Conservation (phyloP, 495 filamentous ascomycete genomes). For the Penicillium canescens region DNA sequence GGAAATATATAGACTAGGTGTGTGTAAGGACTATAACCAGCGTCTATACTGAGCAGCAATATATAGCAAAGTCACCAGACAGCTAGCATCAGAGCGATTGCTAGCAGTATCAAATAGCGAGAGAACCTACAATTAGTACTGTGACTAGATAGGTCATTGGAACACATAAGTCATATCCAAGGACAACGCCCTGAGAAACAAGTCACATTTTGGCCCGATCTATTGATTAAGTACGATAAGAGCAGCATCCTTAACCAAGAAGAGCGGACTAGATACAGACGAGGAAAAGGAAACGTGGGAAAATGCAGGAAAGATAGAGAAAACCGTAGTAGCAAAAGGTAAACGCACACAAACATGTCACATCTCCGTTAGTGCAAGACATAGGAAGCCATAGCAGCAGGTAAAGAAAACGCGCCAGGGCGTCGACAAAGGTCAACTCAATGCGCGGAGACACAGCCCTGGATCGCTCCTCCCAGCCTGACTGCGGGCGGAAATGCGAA, state of each 20-base stretch:
- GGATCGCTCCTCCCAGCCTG: constrained; percentile 11
- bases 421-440: constrained; percentile 12
- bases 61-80: too few species aligned
- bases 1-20: too few species aligned
- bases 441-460: constrained; percentile 13
- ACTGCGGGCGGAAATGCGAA: constrained; percentile 34
- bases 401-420: background rate
- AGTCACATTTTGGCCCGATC: constrained; percentile 47
- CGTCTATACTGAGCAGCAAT: too few species aligned
- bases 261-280: constrained; percentile 43
- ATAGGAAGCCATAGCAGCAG: constrained; percentile 41
- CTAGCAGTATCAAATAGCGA: too few species aligned
- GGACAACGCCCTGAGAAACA: constrained; percentile 36
- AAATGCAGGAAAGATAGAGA: constrained; percentile 29
- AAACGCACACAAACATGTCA: constrained; percentile 42
- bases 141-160: too few species aligned
- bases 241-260: constrained; percentile 45
- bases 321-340: constrained; percentile 44
- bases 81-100: too few species aligned
- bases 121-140: too few species aligned
- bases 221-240: constrained; percentile 43
- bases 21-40: too few species aligned
- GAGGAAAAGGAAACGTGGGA: constrained; percentile 15
- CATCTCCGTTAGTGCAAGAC: constrained; percentile 44
- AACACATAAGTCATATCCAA: constrained; percentile 10